Evolutionary conservation across 129 eudicot genomes (phyloP).

Genomic region (Tanacetum coccineum): DNA sequence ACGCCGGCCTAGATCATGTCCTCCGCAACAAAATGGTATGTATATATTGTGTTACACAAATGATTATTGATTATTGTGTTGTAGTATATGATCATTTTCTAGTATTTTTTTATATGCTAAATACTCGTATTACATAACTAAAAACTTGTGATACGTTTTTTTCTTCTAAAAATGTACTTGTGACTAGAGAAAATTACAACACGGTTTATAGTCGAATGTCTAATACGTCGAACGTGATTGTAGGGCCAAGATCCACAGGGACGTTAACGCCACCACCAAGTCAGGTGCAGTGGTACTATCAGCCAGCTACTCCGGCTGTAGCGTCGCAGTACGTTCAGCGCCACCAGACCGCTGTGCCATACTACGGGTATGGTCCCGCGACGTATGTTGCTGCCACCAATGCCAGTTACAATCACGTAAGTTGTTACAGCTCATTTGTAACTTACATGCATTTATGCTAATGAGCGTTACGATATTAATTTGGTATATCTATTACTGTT

Average conservation of each 20-base stretch:
- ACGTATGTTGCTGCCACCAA: conserved; percentile 41
- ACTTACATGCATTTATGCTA: conserved; percentile 8
- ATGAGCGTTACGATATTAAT: conserved; percentile 8
- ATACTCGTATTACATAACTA: too few species aligned
- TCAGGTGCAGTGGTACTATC: conserved; percentile 77
- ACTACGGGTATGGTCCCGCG: conserved; percentile 58
- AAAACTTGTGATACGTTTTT: too few species aligned
- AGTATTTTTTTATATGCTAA: too few species aligned
- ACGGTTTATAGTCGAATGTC: background rate
- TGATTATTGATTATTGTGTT: too few species aligned
- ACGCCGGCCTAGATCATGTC: conserved; percentile 17
- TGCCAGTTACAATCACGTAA: conserved; percentile 58
- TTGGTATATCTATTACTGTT: background rate
- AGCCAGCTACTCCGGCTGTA: conserved; percentile 37
- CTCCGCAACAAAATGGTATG: conserved; percentile 17
- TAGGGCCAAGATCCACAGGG: conserved; percentile 45
- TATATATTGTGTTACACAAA: background rate
- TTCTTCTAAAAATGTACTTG: too few species aligned
- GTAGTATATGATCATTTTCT: too few species aligned
- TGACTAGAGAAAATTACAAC: background rate
- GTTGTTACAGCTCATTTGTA: conserved; percentile 15
- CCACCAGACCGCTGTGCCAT: conserved; percentile 45
- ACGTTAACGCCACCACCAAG: conserved; percentile 34
- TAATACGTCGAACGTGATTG: conserved; percentile 20
- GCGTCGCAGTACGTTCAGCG: conserved; percentile 34